Evolutionary conservation across 345 rosid genomes (phyloP).

Genomic region (Eucalyptus sp.): DNA sequence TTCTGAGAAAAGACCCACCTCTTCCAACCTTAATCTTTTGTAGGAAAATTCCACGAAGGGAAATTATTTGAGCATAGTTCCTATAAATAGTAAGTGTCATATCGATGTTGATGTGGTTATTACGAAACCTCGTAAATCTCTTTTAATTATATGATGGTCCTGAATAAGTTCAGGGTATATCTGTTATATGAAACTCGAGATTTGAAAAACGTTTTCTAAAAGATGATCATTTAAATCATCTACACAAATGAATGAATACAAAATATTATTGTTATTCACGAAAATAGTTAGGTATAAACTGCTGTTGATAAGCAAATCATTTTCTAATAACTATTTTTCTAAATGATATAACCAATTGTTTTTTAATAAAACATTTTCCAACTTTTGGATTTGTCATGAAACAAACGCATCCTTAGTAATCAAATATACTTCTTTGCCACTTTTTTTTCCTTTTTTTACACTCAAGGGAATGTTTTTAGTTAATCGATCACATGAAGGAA

Average conservation of each 20-base stretch:
- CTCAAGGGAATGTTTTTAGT: neutral
- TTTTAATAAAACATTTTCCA: too few relatives aligned
- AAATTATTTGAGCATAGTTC: neutral
- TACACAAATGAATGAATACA: too few relatives aligned
- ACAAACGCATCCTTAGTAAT: too few relatives aligned
- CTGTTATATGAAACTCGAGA: too few relatives aligned
- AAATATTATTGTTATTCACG: too few relatives aligned
- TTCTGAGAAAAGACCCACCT: neutral
- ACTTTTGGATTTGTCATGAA: too few relatives aligned
- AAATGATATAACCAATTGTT: too few relatives aligned
- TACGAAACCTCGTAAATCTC: neutral
- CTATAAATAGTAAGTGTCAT: neutral
- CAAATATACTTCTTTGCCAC: neutral
- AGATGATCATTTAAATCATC: too few relatives aligned
- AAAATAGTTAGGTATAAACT: too few relatives aligned
- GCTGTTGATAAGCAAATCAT: too few relatives aligned
- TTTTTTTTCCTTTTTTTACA: neutral
- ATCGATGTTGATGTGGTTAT: neutral
- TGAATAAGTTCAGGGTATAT: neutral
- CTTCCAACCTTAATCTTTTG: neutral
- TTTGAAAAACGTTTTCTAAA: too few relatives aligned
- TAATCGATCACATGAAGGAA: neutral
- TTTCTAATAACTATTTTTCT: too few relatives aligned
- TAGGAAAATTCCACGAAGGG: neutral
- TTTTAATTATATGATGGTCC: neutral